Evolutionary conservation across 148 eudicot species (phyloP).

Genomic region (Heliamphora exappendiculata): DNA sequence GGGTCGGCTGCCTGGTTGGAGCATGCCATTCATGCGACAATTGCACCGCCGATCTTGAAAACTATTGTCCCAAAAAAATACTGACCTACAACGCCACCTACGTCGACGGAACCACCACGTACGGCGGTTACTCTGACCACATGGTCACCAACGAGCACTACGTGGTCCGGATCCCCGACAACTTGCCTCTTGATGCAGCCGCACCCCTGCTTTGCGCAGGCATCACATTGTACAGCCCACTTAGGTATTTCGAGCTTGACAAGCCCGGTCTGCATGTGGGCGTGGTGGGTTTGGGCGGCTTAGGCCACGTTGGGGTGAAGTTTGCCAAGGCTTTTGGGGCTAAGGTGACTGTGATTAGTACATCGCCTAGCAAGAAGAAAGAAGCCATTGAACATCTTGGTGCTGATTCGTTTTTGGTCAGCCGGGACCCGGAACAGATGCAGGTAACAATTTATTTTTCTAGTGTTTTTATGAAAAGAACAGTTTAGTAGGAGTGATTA

Average conservation of each 20-base stretch:
- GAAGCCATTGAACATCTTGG: conserved; percentile 8
- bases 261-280: conserved; percentile 14
- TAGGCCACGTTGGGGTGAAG: conserved; percentile 8
- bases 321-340: conserved; percentile 11
- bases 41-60: conserved; percentile 21
- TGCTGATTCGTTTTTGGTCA: conserved; percentile 4
- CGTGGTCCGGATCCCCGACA: conserved; percentile 18
- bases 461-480: background rate
- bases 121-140: conserved; percentile 28
- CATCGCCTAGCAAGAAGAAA: conserved; percentile 2
- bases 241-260: background rate
- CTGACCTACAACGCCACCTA: conserved; percentile 17
- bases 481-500: no score
- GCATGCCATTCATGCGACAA: conserved; percentile 23
- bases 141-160: conserved; percentile 30
- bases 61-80: conserved; percentile 15
- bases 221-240: conserved; percentile 1
- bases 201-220: conserved; percentile 12
- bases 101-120: conserved; percentile 15
- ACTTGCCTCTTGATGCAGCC: conserved; percentile 22
- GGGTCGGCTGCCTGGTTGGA: conserved; percentile 28
- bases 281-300: conserved; percentile 10
- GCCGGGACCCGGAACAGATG: conserved; percentile 5
- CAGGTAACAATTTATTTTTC: background rate
- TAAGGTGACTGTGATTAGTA: conserved; percentile 11